Percentiles rank a stretch among this genome's conserved stretches.
phyloP scores from a whole-genome alignment of 2,329 filamentous ascomycete species.

The Alternaria atra region DNA sequence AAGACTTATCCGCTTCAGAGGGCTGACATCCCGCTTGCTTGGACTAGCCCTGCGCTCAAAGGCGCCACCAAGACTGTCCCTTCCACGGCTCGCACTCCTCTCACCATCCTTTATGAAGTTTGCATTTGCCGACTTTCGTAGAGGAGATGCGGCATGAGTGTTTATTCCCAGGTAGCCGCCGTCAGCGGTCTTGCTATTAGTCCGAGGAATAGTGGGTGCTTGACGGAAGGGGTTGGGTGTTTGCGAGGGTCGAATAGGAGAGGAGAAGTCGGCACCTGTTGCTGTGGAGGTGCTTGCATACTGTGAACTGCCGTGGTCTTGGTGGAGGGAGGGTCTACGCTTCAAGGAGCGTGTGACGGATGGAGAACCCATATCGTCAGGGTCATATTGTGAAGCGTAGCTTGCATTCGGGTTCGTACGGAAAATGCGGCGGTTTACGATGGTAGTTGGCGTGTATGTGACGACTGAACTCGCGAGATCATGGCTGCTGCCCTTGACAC shows the following conservation, averaged over 20 bases:
- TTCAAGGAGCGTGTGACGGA: slow-evolving; percentile 28
- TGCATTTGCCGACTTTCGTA: slow-evolving; percentile 78
- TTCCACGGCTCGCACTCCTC: slow-evolving; percentile 19
- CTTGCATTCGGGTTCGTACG: slow-evolving; percentile 84
- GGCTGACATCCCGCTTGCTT: slow-evolving; percentile 50
- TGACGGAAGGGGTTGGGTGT: slow-evolving; percentile 62
- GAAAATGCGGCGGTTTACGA: slow-evolving; percentile 77
- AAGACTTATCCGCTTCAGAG: slow-evolving; percentile 56
- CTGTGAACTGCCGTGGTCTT: slow-evolving; percentile 35
- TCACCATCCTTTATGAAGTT: slow-evolving; percentile 55
- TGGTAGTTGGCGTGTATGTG: slow-evolving; percentile 67
- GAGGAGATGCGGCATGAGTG: slow-evolving; percentile 80
- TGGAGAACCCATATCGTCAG: slow-evolving; percentile 60
- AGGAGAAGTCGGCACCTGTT: slow-evolving; percentile 53
- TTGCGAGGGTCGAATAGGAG: slow-evolving; percentile 56
- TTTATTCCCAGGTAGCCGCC: slow-evolving; percentile 84
- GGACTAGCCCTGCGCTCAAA: slow-evolving; percentile 47
- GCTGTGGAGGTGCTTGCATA: slow-evolving; percentile 51
- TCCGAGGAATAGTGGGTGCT: slow-evolving; percentile 59
- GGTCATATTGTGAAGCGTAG: slow-evolving; percentile 76
- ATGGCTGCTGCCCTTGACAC: slow-evolving; percentile 53
- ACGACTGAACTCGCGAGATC: slow-evolving; percentile 63
- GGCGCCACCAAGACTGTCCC: slow-evolving; percentile 32
- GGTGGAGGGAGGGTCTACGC: slow-evolving; percentile 40
- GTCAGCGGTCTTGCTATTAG: slow-evolving; percentile 55